Evolutionary conservation across 805 yeast genomes (phyloP), one percentile per base, ranked within the genome.

Genomic region (Zygosaccharomyces pseudorouxii): DNA sequence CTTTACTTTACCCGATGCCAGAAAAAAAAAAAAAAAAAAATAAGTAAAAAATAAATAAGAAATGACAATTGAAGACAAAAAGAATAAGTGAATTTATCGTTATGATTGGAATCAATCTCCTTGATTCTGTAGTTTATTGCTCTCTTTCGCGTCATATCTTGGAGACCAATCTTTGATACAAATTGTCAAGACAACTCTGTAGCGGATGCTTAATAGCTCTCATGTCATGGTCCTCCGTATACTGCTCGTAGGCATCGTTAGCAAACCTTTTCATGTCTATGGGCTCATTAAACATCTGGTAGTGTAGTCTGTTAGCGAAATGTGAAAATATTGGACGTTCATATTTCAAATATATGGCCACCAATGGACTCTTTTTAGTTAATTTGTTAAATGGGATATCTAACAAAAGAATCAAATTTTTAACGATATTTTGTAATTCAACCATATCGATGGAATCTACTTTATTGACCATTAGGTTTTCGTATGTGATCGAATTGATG

Each of bases 391-490:
- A 62, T 12, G 73, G 72, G 14, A 69, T 60, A 11, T 60, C 60
- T 38, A 70, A 58, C 25, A 63, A 50, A 2, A 67, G 50, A 38
- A 68, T 51, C 7, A 70, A 48, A 51, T 69, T 63, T 50, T 70
- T 71, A 25, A 70, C 54, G 3, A 65, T 52, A 51, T 70, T 71
- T 29, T 69, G 72, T 14, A 70, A 60, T 19, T 64, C 60, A 2
- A 63, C 54, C 46, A 61, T 30, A 10, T 62, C 55, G 18, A 69
- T 50, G 2, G 41, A 38, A 40, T 70, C 71, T 16, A 71, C 59
- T n/a, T 51, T 38, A 2, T 55, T 53, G 2, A 70, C 55, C 49
- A 60, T 62, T 41, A 59, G 40, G 5, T 42, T 43, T 12, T 54
- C 58, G 42, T 59, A 59, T 3, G 52, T 47, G 33, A 48, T 55